Base-by-base conservation (phyloP, 495 filamentous ascomycete genomes). In the Podospora pseudopauciseta region DNA sequence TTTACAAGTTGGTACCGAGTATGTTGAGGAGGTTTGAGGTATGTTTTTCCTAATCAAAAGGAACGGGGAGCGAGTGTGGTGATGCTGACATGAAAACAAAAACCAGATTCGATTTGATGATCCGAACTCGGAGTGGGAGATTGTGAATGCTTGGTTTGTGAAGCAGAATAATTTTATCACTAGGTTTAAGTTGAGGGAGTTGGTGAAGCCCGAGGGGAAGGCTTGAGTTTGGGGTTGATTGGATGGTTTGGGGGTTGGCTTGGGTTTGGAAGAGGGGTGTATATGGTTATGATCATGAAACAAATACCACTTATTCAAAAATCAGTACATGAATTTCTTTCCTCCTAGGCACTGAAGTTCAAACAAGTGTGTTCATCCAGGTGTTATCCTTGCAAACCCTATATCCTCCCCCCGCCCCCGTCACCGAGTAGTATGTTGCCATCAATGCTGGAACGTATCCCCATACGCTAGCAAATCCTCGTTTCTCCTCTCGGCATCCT, bases 1-100 rank as follows among this genome's bases (percentile, higher is more conserved):
- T 93, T 64, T 91, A 91, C 70, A 93, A 94, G 81, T 72, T 94
- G 65, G 87, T 93, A 64, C 90, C 91, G 55, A 90, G 84, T 65
- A 81, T 93, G 72, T 81, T 93, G 70, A 81, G 89, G 67, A 79
- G 86, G 66, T 94, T 92, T 77, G 87, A 91, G 74, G 84, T 84
- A 70, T 70, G 81, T 77, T 59, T 59, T 66, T 49, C 6, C 34
- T 30, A 20, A 23, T 68, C 2, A n/a, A 39, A 34, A 55, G 20
- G 23, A 39, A 2, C 26, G 39, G 27, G 39, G 20, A 28, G 4
- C 27, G 32, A 18, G 49, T 49, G 19, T 53, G 20, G 53, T 64
- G 23, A 23, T 39, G 65, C 70, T 73, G 18, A 74, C 63, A 49
- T 30, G 26, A 54, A 19, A 1, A 61, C 1, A 23, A 20, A 1